These are phyloP conservation scores for Bacterosira constricta DNA, from an alignment of 108 stramenopile species.

Conservation along the genomic window DNA sequence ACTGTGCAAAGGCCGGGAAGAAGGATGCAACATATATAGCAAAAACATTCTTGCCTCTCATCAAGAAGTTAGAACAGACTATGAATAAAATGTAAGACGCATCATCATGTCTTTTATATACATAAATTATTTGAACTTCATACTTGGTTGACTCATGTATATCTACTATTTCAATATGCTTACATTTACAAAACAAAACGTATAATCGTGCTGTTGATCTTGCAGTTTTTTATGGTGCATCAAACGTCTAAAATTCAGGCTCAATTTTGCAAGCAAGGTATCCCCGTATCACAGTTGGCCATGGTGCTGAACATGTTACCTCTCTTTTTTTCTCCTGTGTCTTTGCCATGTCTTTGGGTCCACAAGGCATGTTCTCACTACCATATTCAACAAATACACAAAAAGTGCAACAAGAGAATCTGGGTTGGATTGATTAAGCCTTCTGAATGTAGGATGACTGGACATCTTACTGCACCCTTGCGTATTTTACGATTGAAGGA, in stretches of 20 bases:
- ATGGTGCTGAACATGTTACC: too few relatives aligned
- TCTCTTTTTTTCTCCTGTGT: too few relatives aligned
- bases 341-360: too few relatives aligned
- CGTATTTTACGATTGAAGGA: not conserved
- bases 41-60: not conserved
- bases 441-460: not conserved
- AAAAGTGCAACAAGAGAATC: not conserved
- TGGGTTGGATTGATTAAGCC: not conserved
- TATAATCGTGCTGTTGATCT: not conserved
- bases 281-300: too few relatives aligned
- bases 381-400: not conserved
- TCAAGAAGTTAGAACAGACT: not conserved
- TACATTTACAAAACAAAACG: not conserved
- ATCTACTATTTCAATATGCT: too few relatives aligned
- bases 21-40: slow-evolving; percentile 27
- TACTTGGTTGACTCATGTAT: too few relatives aligned
- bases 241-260: too few relatives aligned
- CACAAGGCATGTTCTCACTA: too few relatives aligned
- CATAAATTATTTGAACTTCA: too few relatives aligned
- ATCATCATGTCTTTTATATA: too few relatives aligned
- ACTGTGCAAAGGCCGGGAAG: slow-evolving; percentile 19
- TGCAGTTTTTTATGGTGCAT: not conserved
- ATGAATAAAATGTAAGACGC: too few relatives aligned
- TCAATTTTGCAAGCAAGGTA: too few relatives aligned
- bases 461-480: not conserved